These are phyloP conservation scores for Wickerhamomyces sp. DNA, from an alignment of 1,139 yeast species.

Conservation along the genomic window DNA sequence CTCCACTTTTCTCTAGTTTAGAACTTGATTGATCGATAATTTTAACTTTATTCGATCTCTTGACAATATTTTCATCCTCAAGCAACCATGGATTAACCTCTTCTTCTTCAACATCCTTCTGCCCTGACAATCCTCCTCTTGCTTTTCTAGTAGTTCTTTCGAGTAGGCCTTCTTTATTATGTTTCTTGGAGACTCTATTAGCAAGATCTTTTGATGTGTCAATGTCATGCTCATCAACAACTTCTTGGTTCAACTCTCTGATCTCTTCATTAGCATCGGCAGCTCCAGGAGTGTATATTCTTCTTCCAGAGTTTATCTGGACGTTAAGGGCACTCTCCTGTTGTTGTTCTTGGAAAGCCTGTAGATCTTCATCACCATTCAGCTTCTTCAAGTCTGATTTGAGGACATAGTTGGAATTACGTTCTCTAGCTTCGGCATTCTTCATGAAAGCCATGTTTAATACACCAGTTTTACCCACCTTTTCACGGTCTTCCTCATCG, in stretches of 20 bases:
- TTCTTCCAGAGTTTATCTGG: slow-evolving; percentile 70
- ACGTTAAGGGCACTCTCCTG: slow-evolving; percentile 37
- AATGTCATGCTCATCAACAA: slow-evolving; percentile 45
- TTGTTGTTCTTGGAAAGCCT: slow-evolving; percentile 31
- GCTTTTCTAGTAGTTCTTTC: slow-evolving; percentile 1
- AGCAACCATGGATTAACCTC: slow-evolving; percentile 72
- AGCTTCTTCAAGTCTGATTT: slow-evolving; percentile 45
- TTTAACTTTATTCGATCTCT: slow-evolving; percentile 49
- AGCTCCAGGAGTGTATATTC: slow-evolving; percentile 75
- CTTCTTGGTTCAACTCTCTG: slow-evolving; percentile 36
- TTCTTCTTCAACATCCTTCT: slow-evolving; percentile 8
- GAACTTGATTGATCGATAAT: slow-evolving; percentile 58
- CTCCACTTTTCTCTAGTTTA: slow-evolving; percentile 37
- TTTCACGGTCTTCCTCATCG: slow-evolving; percentile 32
- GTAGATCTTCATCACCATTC: slow-evolving; percentile 39
- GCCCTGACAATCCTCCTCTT: slow-evolving; percentile 4
- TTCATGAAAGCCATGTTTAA: slow-evolving; percentile 93
- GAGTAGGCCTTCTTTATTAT: slow-evolving; percentile 7
- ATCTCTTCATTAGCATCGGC: slow-evolving; percentile 39
- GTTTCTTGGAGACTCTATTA: slow-evolving; percentile 32
- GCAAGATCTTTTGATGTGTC: slow-evolving; percentile 49
- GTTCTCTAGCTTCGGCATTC: slow-evolving; percentile 69
- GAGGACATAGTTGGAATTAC: slow-evolving; percentile 48
- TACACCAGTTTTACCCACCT: slow-evolving; percentile 74
- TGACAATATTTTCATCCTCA: slow-evolving; percentile 31